A percentile compares a stretch with the other conserved stretches of the same genome.
phyloP scores from a whole-genome alignment of 768 basidiomycete genomes.

The Suillus tomentosus region DNA sequence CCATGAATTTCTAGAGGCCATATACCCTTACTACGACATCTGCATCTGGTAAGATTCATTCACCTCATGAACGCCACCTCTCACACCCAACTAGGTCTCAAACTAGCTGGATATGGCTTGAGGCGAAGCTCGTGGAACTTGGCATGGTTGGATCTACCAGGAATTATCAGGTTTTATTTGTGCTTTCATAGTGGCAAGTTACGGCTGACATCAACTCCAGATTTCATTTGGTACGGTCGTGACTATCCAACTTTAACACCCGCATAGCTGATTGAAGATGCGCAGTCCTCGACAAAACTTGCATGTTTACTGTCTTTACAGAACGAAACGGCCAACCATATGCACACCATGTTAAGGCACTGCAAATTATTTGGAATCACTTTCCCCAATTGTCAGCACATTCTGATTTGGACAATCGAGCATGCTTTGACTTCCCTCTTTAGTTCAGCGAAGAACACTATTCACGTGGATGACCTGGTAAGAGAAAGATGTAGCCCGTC shows the following conservation, averaged over 20 bases:
- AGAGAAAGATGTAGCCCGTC: conserved; percentile 20
- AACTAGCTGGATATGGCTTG: conserved; percentile 89
- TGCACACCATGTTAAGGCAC: conserved; percentile 79
- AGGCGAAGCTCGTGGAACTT: conserved; percentile 84
- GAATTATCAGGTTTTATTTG: conserved; percentile 61
- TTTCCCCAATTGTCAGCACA: conserved; percentile 72
- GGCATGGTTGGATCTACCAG: conserved; percentile 75
- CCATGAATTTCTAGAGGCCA: conserved; percentile 79
- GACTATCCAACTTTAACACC: not conserved
- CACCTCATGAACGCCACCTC: not conserved
- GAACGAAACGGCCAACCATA: conserved; percentile 72
- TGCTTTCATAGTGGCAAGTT: not conserved
- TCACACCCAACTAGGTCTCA: conserved; percentile 59
- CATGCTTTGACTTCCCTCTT: conserved; percentile 1
- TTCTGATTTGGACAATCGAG: not conserved
- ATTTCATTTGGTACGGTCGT: conserved; percentile 59
- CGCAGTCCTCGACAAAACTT: conserved; percentile 81
- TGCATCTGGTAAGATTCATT: conserved; percentile 68
- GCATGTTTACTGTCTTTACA: conserved; percentile 88
- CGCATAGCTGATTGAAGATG: conserved; percentile 13
- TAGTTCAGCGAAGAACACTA: conserved; percentile 71
- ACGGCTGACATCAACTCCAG: conserved; percentile 26
- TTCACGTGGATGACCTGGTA: conserved; percentile 87
- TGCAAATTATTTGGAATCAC: conserved; percentile 86
- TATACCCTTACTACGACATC: conserved; percentile 86